These are phyloP conservation scores for Rutstroemia sydowiana DNA, from an alignment of 2,329 filamentous ascomycete species.

Conservation along the genomic window DNA sequence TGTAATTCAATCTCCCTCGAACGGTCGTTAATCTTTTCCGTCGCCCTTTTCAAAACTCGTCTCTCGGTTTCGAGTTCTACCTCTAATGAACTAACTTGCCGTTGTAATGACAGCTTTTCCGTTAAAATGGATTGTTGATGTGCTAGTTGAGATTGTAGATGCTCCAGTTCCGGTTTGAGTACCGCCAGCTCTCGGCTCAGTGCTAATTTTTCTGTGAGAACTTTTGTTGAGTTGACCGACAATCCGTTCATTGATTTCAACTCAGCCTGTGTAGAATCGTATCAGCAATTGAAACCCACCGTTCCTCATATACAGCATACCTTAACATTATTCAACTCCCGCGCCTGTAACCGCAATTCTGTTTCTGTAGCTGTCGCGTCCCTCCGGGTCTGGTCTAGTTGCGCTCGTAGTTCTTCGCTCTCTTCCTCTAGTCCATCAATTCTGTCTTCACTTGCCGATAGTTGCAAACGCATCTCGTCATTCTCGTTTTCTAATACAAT, in stretches of 20 bases:
- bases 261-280: conserved; percentile 51
- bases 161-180: conserved; percentile 54
- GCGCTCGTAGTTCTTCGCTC: conserved; percentile 40
- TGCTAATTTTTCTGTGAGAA: conserved; percentile 58
- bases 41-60: conserved; percentile 54
- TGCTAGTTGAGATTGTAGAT: conserved; percentile 49
- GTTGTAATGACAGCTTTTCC: conserved; percentile 74
- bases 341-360: conserved; percentile 42
- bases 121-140: conserved; percentile 61
- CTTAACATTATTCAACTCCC: conserved; percentile 49
- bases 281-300: not conserved
- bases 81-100: conserved; percentile 69
- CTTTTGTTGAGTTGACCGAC: conserved; percentile 61
- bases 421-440: conserved; percentile 47
- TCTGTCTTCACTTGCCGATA: conserved; percentile 52
- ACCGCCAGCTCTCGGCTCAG: conserved; percentile 51
- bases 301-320: conserved; percentile 31
- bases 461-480: conserved; percentile 55
- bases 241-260: conserved; percentile 59
- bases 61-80: conserved; percentile 79
- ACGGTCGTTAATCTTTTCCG: conserved; percentile 35
- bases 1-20: conserved; percentile 35
- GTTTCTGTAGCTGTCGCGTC: conserved; percentile 17
- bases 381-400: conserved; percentile 41
- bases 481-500: conserved; percentile 71